A percentile compares a stretch with the other conserved stretches of the same genome.
phyloP scores from a whole-genome alignment of 805 yeast species.

The Candida patagonica region DNA sequence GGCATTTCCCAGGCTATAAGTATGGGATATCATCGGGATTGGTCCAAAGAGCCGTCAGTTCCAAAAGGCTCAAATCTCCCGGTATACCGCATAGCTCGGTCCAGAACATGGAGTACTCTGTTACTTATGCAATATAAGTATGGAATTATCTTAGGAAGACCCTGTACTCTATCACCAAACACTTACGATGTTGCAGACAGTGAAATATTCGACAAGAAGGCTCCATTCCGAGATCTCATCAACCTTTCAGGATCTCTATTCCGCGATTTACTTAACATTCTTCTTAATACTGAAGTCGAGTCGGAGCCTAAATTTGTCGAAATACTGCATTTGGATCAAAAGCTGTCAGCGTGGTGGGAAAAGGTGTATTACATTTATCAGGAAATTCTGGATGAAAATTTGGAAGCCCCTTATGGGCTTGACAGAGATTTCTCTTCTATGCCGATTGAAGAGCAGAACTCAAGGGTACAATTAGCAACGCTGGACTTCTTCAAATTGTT shows the following conservation, averaged over 20 bases:
- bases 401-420: background rate
- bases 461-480: constrained; percentile 5
- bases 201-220: constrained; percentile 9
- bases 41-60: constrained; percentile 8
- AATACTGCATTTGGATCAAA: constrained; percentile 10
- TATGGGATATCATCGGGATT: constrained; percentile 28
- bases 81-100: background rate
- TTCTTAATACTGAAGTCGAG: constrained; percentile 2
- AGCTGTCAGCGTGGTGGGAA: constrained; percentile 12
- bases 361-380: background rate
- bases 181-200: constrained; percentile 6
- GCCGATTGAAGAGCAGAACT: constrained; percentile 1
- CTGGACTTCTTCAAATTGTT: constrained; percentile 10
- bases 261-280: constrained; percentile 9
- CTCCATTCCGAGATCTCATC: constrained; percentile 12
- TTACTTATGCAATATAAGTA: constrained; percentile 10
- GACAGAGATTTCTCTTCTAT: background rate
- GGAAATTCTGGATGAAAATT: background rate
- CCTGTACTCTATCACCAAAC: constrained; percentile 6
- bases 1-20: constrained; percentile 38
- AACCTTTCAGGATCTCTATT: constrained; percentile 12
- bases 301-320: constrained; percentile 3
- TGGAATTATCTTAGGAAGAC: constrained; percentile 12
- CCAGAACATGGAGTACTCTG: constrained; percentile 11
- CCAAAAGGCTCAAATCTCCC: background rate